Evolutionary conservation across 116 monocot genomes (phyloP), one percentile per base, ranked within the genome.

Genomic region (Posidonia oceanica): DNA sequence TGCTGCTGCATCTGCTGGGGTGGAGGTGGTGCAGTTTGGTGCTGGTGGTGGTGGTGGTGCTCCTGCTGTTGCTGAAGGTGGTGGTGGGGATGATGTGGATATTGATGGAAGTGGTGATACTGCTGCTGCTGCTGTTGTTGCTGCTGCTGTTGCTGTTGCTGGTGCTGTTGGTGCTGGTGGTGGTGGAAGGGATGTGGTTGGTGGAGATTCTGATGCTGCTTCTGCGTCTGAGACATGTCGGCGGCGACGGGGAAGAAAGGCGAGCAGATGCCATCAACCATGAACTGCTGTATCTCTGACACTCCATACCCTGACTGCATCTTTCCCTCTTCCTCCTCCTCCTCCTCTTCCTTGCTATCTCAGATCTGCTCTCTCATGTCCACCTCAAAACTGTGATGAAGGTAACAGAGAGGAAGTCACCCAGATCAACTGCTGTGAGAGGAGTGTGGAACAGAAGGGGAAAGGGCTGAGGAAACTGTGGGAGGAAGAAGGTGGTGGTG

Each of bases 281-380:
- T 61, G 65, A 70, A 79, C 70, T 79, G 79, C 63, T 60, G 79
- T 23, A 79, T 74, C 69, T 79, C 79, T 3, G 79, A 74, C 8
- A 79, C 63, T n/a, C 79, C 79, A 36, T 74, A 79, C 64, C 65
- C 70, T 7, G 74, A 74, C 65, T 79, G 79, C 79, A 79, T 79
- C 71, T 20, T 42, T 52, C 64, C 64, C 17, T 36, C 36, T 23
- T 38, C 29, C 38, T 16, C 61, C 17, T 29, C 29, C 29, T 29
- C 64, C 17, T 36, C 52, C 48, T 38, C 29, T 17, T 16, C 61
- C 17, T 29, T 29, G 29, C 29, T 29, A 29, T 36, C 37, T 62
- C 62, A 62, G 36, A 62, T 62, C 62, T 62, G 62, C 14, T 29
- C 29, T 29, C 29, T 29, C 29, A 29, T 29, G 1, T 1, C 29